Evolutionary conservation across 2,329 filamentous ascomycete species (phyloP), one percentile per base, ranked within the genome.

Genomic region (Tricladium varicosporioides): DNA sequence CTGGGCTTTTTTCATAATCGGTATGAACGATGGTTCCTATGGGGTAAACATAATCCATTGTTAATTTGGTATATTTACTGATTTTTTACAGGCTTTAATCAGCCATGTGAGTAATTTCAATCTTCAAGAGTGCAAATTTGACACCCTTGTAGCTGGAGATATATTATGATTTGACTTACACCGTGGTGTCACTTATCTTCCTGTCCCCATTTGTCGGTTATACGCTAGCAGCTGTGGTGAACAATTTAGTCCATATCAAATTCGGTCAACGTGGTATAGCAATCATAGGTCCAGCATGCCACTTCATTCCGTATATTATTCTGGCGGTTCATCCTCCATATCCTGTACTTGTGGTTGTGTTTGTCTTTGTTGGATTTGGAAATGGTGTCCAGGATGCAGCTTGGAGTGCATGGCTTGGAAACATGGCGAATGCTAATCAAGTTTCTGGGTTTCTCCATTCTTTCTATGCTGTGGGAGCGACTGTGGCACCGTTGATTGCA

Each of bases 361-460:
- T 87, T 66, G 78, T 86, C 50, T 73, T 91, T 15, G 80, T 83
- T 1, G 88, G 88, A 1, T 85, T 89, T 49, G 88, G 88, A 1
- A 91, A 87, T 68, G 89, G 89, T 2, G 72, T 91, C 8, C 78
- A 83, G 53, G 87, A 84, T 62, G 79, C 75, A 57, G 80, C 75
- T 2, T 85, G 81, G 76, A 83, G 83, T 66, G 80, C 80, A 7
- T 84, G 79, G 78, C 69, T 82, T 14, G 89, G 88, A 10, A 87
- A 85, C 64, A 89, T 93, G 84, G 65, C 56, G 5, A 65, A 66
- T 57, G 81, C 87, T 5, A 92, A 92, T 67, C 84, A 92, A 67
- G 75, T 93, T 1, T 79, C 91, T 1, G 89, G 89, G 1, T 78
- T 91, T 57, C 72, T 92, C 22, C 88, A 91, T 68, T 87, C 82